Evolutionary conservation across 768 basidiomycete genomes (phyloP).

Genomic region (Mrakia blollopis): DNA sequence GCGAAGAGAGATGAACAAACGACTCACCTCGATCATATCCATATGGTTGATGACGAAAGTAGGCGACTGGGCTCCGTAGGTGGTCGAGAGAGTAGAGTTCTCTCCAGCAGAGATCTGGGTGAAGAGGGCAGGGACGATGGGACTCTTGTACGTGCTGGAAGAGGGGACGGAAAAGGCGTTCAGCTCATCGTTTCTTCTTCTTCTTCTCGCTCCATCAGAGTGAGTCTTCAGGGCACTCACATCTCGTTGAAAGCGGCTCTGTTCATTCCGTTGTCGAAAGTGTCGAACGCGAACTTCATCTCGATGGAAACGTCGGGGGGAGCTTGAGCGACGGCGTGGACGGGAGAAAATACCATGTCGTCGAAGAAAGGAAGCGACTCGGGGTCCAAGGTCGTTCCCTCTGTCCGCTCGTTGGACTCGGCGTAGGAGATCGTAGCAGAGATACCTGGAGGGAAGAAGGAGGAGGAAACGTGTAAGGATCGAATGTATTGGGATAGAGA

Average conservation of each 20-base stretch:
- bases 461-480: too few species aligned
- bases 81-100: constrained; percentile 51
- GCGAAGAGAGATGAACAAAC: too few species aligned
- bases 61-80: constrained; percentile 74
- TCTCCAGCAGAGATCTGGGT: constrained; percentile 69
- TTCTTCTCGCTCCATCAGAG: too few species aligned
- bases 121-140: constrained; percentile 67
- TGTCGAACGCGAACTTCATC: constrained; percentile 50
- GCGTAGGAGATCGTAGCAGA: constrained; percentile 79
- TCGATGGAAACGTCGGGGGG: constrained; percentile 57
- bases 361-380: constrained; percentile 58
- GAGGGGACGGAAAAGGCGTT: too few species aligned
- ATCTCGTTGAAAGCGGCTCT: constrained; percentile 40
- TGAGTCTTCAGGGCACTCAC: constrained; percentile 35
- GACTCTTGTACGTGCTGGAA: constrained; percentile 45
- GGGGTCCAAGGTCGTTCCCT: constrained; percentile 52
- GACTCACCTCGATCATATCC: constrained; percentile 71
- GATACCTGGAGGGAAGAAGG: constrained; percentile 39
- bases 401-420: constrained; percentile 52
- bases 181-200: too few species aligned
- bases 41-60: constrained; percentile 62
- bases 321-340: not conserved
- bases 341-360: constrained; percentile 49
- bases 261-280: constrained; percentile 55
- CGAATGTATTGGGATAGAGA: too few species aligned